phyloP scores from a whole-genome alignment of 129 eudicot species.

The Flaveria linearis region DNA sequence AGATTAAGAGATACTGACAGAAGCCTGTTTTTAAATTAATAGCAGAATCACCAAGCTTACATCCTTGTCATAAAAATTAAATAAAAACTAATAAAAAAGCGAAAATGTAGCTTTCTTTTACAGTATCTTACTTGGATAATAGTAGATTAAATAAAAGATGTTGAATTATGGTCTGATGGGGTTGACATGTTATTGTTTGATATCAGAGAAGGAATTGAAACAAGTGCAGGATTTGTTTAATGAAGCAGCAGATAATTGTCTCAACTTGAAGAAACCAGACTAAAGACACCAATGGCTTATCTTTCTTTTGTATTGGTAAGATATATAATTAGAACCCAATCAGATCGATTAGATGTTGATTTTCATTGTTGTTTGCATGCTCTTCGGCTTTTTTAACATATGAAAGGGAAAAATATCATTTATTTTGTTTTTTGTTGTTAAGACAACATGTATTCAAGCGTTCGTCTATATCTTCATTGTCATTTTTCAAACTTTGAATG shows the following conservation, averaged over 20 bases:
- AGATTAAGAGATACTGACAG: not conserved
- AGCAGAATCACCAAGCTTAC: not conserved
- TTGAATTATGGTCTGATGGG: constrained; percentile 4
- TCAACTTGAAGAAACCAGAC: constrained; percentile 83
- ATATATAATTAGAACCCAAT: not conserved
- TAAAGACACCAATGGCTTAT: constrained; percentile 21
- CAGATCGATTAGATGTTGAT: not conserved
- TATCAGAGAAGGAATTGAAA: constrained; percentile 75
- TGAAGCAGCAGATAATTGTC: constrained; percentile 84
- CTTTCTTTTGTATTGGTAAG: constrained; percentile 2
- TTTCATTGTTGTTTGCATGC: no score
- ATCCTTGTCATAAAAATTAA: not conserved
- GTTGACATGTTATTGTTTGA: not conserved
- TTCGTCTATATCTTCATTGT: not conserved
- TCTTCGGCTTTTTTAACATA: no score
- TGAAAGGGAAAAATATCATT: no score
- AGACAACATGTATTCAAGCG: no score
- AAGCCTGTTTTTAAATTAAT: not conserved
- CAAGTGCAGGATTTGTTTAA: constrained; percentile 87
- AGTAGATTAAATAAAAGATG: not conserved
- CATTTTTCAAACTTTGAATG: not conserved
- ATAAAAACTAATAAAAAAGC: not conserved
- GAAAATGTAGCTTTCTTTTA: not conserved
- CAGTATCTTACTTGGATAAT: not conserved
- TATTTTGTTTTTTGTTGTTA: not conserved